A percentile compares a stretch with the other conserved stretches of the same genome.
phyloP scores from a whole-genome alignment of 75 land plant species.

The Picea glauca region DNA sequence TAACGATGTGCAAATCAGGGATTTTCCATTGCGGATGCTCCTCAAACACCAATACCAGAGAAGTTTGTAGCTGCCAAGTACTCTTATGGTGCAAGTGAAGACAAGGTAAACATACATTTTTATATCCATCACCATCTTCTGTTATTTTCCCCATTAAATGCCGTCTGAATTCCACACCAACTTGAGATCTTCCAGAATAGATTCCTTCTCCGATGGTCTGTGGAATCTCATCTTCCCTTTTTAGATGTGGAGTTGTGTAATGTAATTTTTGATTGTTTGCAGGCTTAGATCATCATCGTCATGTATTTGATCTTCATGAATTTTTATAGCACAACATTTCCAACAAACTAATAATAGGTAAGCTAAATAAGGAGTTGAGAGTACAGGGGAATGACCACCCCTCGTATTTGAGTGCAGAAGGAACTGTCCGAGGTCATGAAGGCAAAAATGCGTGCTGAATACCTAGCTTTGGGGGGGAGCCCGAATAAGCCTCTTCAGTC shows the following conservation, averaged over 20 bases:
- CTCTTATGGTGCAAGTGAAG: slow-evolving; percentile 35
- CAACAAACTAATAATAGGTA: slow-evolving; percentile 4
- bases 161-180: too few relatives aligned
- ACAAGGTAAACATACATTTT: slow-evolving; percentile 23
- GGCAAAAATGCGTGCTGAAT: slow-evolving; percentile 95
- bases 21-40: slow-evolving; percentile 34
- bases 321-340: slow-evolving; percentile 7
- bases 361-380: slow-evolving; percentile 14
- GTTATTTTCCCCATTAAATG: not conserved
- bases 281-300: slow-evolving; percentile 25
- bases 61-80: slow-evolving; percentile 91
- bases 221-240: not conserved
- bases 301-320: slow-evolving; percentile 2
- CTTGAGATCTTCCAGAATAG: too few relatives aligned
- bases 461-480: slow-evolving; percentile 88
- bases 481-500: slow-evolving; percentile 84
- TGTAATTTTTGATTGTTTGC: slow-evolving; percentile 27
- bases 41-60: slow-evolving; percentile 43
- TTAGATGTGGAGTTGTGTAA: not conserved
- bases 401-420: slow-evolving; percentile 64
- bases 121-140: not conserved
- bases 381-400: slow-evolving; percentile 16
- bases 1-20: slow-evolving; percentile 36
- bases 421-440: slow-evolving; percentile 93
- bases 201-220: not conserved